Evolutionary conservation across 306 rosid species (phyloP).

Genomic region (Acacia crassicarpa): DNA sequence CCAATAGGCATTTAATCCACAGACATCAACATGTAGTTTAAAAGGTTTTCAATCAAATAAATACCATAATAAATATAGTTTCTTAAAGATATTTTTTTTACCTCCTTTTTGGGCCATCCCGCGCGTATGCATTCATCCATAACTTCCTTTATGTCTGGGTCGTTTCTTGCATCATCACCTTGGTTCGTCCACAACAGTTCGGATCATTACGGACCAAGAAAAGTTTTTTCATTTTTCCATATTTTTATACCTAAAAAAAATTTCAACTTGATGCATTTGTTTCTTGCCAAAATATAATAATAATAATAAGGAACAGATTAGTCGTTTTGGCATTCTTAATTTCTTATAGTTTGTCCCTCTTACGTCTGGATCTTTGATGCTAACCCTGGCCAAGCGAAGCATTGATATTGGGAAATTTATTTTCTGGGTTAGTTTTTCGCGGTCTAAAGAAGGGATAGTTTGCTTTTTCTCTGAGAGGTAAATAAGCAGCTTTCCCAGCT

Average conservation of each 20-base stretch:
- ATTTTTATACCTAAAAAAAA: neutral
- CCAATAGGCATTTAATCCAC: neutral
- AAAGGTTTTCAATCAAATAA: neutral
- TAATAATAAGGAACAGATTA: neutral
- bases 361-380: conserved; percentile 4
- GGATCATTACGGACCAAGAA: conserved; percentile 20
- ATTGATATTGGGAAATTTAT: neutral
- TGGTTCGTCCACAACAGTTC: neutral
- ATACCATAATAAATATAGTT: neutral
- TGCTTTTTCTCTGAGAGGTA: conserved; percentile 2
- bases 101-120: neutral
- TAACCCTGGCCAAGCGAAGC: conserved; percentile 1
- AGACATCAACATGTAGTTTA: neutral
- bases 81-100: neutral
- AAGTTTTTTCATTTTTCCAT: neutral
- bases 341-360: neutral
- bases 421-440: neutral
- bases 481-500: neutral
- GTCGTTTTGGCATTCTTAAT: neutral
- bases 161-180: neutral
- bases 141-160: neutral
- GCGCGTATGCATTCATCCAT: neutral
- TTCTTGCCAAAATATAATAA: neutral
- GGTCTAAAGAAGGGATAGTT: neutral
- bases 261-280: neutral